Conservation (phyloP, 768 basidiomycete genomes). For the Glaciozyma martinii region DNA sequence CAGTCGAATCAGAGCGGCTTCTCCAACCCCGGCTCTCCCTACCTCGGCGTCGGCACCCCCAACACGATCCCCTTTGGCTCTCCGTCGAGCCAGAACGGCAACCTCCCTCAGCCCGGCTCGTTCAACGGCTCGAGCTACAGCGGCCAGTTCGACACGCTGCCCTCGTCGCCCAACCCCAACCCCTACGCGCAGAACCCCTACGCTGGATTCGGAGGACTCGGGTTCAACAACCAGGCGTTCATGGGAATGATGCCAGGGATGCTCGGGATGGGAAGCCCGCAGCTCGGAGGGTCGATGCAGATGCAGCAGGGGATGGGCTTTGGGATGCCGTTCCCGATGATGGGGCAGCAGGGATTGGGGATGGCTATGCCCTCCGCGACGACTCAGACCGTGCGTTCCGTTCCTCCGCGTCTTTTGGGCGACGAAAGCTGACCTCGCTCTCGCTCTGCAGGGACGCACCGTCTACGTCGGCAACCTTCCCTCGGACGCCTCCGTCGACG, state of each 20-base stretch:
- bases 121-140: slow-evolving; percentile 3
- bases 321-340: slow-evolving; percentile 15
- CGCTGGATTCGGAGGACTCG: slow-evolving; percentile 6
- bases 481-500: slow-evolving; percentile 89
- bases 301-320: slow-evolving; percentile 2
- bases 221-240: slow-evolving; percentile 9
- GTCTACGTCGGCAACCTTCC: slow-evolving; percentile 97
- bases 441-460: slow-evolving; percentile 49
- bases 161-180: background rate
- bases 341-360: slow-evolving; percentile 5
- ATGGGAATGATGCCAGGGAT: slow-evolving; percentile 18
- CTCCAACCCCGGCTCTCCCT: slow-evolving; percentile 12
- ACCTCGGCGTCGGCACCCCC: background rate
- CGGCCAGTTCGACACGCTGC: background rate
- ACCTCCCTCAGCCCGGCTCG: background rate
- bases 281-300: slow-evolving; percentile 1
- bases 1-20: background rate
- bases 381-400: slow-evolving; percentile 18
- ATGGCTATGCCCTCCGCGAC: background rate
- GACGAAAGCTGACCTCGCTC: background rate
- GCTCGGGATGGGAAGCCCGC: slow-evolving; percentile 10
- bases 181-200: background rate
- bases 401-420: background rate
- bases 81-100: background rate
- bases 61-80: slow-evolving; percentile 12